Conservation (phyloP, 2,329 filamentous ascomycete genomes). For the Colletotrichum caudatum region DNA sequence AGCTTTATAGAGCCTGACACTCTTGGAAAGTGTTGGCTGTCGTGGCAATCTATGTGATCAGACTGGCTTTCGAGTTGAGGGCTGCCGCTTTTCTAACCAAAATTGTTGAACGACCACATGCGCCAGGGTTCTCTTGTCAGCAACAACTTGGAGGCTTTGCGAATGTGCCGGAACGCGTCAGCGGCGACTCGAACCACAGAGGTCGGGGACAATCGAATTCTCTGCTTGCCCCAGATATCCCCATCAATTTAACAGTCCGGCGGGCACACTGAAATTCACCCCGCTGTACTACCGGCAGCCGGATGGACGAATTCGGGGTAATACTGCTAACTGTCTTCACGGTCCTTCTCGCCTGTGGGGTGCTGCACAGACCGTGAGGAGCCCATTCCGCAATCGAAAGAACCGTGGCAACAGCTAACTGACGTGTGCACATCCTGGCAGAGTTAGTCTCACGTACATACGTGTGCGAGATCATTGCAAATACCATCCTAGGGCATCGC, state of each 20-base stretch:
- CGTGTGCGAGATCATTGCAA: conserved; percentile 36
- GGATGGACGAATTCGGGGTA: conserved; percentile 38
- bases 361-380: conserved; percentile 35
- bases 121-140: neutral
- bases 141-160: neutral
- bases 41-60: conserved; percentile 9
- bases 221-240: neutral
- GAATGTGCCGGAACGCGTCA: neutral
- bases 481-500: conserved; percentile 37
- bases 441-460: conserved; percentile 22
- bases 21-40: neutral
- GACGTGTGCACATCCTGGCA: conserved; percentile 8
- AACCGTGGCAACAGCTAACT: conserved; percentile 27
- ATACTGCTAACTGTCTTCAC: conserved; percentile 36
- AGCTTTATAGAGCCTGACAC: neutral
- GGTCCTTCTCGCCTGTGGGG: conserved; percentile 28
- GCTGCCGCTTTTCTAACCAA: neutral
- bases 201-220: neutral
- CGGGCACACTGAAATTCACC: conserved; percentile 23
- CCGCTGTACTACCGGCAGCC: neutral
- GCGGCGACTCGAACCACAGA: neutral
- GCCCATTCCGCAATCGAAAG: conserved; percentile 7
- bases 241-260: neutral
- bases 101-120: conserved; percentile 1
- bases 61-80: neutral